Percentiles rank a stretch among this genome's conserved stretches.
Evolutionary conservation across 257 asterid species (phyloP).

Genomic region (Ocimum tenuiflorum): DNA sequence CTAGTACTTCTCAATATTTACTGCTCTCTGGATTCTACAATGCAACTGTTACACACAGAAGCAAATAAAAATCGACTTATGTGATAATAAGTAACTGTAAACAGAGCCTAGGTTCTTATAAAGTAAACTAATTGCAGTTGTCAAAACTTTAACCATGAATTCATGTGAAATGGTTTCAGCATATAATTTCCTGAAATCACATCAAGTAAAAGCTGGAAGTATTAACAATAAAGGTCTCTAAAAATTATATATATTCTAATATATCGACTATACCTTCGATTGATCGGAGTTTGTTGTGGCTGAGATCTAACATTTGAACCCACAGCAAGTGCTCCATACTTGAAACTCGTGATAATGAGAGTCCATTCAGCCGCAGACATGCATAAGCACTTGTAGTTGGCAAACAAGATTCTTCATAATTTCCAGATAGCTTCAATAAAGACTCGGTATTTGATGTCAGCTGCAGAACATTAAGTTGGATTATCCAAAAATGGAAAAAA

Average conservation of each 20-base stretch:
- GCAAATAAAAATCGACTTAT: background rate
- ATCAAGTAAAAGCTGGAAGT: background rate
- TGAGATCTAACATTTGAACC: conserved; percentile 92
- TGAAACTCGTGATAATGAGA: conserved; percentile 69
- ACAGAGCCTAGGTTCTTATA: background rate
- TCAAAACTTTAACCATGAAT: background rate
- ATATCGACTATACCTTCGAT: conserved; percentile 72
- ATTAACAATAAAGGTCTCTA: background rate
- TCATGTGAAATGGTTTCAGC: background rate
- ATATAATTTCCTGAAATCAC: background rate
- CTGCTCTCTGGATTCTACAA: background rate
- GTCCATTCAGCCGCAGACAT: conserved; percentile 49
- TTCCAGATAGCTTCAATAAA: conserved; percentile 35
- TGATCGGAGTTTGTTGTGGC: conserved; percentile 72
- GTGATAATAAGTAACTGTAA: background rate
- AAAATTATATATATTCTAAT: background rate
- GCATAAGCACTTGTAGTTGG: conserved; percentile 25
- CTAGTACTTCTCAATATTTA: too few species aligned
- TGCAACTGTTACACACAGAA: too few species aligned
- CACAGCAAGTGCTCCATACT: conserved; percentile 64
- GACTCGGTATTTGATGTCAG: conserved; percentile 44
- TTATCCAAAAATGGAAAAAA: conserved; percentile 4
- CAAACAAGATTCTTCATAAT: conserved; percentile 45
- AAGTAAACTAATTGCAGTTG: too few species aligned
- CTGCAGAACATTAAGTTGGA: conserved; percentile 40